Base-by-base conservation (phyloP, 441 rosid genomes). In the Mallotus repandus region DNA sequence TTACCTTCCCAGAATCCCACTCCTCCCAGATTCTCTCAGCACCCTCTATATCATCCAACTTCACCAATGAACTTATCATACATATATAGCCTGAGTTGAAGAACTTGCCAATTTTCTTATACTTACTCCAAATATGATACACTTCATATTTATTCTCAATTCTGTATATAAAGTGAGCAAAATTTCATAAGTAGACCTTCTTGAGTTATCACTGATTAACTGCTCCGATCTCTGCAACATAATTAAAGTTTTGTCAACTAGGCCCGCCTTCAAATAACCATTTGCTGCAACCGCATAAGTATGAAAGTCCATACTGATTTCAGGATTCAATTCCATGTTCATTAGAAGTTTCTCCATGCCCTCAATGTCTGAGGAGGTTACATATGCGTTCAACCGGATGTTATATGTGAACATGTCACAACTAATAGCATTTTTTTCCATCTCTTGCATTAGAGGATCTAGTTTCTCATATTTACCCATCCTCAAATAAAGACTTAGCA, bases 301-400 rank as follows among this genome's bases (percentile, higher is more conserved):
- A 76, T 75, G 52, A 84, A 84, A 89, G 49, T 83, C 80, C 69
- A 72, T 2, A 4, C 25, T 76, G 52, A 70, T 12, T 1, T 5
- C 8, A 63, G 81, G 82, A 80, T 81, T 81, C 7, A 64, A 50
- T 66, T 83, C 32, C 77, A 81, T 79, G 76, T 68, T 64, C 75
- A 52, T 62, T 60, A 87, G 61, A 74, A 80, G 68, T 38, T 80
- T 80, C 69, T 79, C 85, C 82, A 87, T 81, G 55, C 77, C 81
- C 68, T 83, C 84, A 5, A 80, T 4, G 45, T 85, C 56, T 13
- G 80, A 76, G 62, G 70, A 41, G 1, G 71, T 71, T 25, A 25
- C 29, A 25, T 25, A 25, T 25, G 29, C 29, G 1, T 25, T 25
- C 29, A 25, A 25, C 29, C 1, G 29, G 29, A 25, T 25, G 1